A percentile compares a stretch with the other conserved stretches of the same genome.
Conservation (phyloP, 2,329 filamentous ascomycete genomes). For the Neonectria ditissima region DNA sequence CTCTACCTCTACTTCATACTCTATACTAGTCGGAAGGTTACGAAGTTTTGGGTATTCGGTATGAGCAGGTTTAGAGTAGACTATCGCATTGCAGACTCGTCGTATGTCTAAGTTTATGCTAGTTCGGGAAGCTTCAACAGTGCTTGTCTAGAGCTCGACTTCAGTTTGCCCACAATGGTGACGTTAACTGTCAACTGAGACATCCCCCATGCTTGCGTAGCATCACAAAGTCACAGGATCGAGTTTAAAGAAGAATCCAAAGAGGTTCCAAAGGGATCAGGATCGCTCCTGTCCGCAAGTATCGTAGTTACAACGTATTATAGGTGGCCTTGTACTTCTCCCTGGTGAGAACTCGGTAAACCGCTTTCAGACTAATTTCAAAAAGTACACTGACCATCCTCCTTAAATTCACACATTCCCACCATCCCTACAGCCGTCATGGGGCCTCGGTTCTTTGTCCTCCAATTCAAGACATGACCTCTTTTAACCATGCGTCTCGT, state of each 20-base stretch:
- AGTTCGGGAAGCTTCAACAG: background rate
- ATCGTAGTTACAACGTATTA: slow-evolving; percentile 16
- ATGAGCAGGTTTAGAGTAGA: background rate
- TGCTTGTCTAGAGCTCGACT: background rate
- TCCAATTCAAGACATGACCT: slow-evolving; percentile 17
- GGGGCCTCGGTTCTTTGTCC: slow-evolving; percentile 16
- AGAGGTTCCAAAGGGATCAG: background rate
- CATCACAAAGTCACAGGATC: background rate
- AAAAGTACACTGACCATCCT: slow-evolving; percentile 21
- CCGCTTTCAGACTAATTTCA: slow-evolving; percentile 1
- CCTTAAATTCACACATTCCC: slow-evolving; percentile 21
- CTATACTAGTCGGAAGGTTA: background rate
- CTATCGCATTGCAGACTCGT: background rate
- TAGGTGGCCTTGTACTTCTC: slow-evolving; percentile 16
- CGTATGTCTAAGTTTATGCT: background rate
- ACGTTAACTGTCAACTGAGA: background rate
- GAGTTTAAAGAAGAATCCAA: background rate
- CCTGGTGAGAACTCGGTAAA: slow-evolving; percentile 10
- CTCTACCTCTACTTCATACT: no score
- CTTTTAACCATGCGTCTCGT: slow-evolving; percentile 22
- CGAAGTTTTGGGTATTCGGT: background rate
- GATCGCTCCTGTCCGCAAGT: background rate
- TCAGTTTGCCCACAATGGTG: background rate
- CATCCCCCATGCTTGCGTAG: background rate
- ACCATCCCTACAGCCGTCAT: slow-evolving; percentile 13